Evolutionary conservation across 2,329 filamentous ascomycete species (phyloP).

Genomic region (Blastomyces emzantsi): DNA sequence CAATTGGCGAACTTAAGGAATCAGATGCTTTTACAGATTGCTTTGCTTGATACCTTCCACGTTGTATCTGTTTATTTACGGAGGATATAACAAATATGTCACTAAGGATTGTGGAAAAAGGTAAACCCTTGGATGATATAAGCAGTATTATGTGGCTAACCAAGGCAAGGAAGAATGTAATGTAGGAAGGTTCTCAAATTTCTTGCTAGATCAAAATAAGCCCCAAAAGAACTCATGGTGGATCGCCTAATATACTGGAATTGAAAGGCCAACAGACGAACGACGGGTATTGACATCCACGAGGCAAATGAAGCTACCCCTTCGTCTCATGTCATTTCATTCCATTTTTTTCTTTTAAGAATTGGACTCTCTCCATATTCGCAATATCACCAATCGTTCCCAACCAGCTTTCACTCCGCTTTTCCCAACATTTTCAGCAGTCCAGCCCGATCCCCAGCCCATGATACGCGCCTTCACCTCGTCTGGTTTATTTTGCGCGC

Average conservation of each 20-base stretch:
- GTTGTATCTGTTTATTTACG: background rate
- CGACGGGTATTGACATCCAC: background rate
- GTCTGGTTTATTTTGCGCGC: constrained; percentile 79
- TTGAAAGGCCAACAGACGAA: background rate
- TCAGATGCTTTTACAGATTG: background rate
- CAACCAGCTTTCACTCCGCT: constrained; percentile 86
- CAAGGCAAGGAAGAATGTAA: no score
- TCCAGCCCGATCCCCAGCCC: constrained; percentile 56
- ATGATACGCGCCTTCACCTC: constrained; percentile 57
- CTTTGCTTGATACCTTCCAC: background rate
- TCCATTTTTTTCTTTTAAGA: constrained; percentile 1
- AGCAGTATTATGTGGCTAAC: background rate
- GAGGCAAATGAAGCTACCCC: background rate
- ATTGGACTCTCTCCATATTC: constrained; percentile 58
- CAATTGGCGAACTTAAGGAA: constrained; percentile 8
- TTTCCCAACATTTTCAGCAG: constrained; percentile 63
- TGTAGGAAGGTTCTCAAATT: background rate
- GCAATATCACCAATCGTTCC: constrained; percentile 85
- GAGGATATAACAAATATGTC: background rate
- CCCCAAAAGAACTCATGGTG: background rate
- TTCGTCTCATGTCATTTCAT: background rate
- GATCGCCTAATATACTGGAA: background rate
- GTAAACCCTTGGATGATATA: background rate
- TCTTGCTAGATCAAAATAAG: background rate
- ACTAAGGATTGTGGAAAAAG: background rate